Evolutionary conservation across 768 basidiomycete genomes (phyloP), one percentile per base, ranked within the genome.

Genomic region (Auricularia auricula-judae): DNA sequence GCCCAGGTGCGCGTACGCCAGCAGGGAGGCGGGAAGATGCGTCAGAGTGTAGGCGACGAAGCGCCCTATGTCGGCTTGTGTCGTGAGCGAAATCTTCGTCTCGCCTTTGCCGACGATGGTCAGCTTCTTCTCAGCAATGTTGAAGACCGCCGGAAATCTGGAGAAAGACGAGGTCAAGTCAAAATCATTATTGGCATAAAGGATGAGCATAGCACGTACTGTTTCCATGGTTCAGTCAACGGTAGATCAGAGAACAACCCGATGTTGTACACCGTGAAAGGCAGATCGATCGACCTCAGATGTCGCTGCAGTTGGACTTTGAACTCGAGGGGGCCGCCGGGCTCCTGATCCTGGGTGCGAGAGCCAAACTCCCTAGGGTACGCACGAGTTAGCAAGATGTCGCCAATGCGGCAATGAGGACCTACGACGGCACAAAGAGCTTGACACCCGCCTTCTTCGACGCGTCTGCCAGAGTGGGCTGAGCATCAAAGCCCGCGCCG

Each of bases 351-450:
- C 8, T 42, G 39, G 21, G 56, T 23, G 23, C 56, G 23, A 14
- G 23, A 10, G 1, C 56, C 56, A 35, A 29, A 59, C 23, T 59
- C 56, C 16, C 56, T 59, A 36, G 3, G 23, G 10, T n/a, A 14
- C 18, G 23, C 4, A 23, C 33, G 23, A 59, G 23, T 14, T 5
- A 16, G 7, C 47, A 18, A 18, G 21, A 18, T 18, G 7, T 51
- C 1, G 18, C 5, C 14, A n/a, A 5, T 4, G 5, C 2, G 23
- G 14, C 14, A 3, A 29, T 5, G 23, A 29, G 29, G 34, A 59
- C 56, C 3, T 35, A 59, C 56, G 70, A 69, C 5, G 74, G 74
- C 3, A 72, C 66, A 62, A 75, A 75, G 12, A 74, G 67, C 64
- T 71, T 66, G 29, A 74, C 74, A 33, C 73, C 70, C 0, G 66